Base-by-base conservation (phyloP, 2,329 filamentous ascomycete genomes). In the Xylaria sp. region DNA sequence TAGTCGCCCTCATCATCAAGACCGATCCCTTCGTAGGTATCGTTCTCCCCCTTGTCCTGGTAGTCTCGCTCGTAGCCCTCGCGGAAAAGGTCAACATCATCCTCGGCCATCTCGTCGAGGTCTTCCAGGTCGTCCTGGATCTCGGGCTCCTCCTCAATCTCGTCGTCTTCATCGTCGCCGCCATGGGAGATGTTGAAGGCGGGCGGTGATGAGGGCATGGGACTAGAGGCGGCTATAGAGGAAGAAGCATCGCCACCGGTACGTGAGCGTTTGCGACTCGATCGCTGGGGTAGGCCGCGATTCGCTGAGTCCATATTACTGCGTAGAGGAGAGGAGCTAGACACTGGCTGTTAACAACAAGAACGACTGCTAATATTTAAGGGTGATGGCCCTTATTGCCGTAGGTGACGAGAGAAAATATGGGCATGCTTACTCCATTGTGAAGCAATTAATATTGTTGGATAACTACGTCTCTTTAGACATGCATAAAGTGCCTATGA, bases 271-370 rank as follows among this genome's bases (percentile, higher is more conserved):
- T 89, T 89, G 73, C 86, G 85, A 75, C 78, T 84, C 51, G 81
- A 78, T 61, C 83, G 81, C 54, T 83, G 78, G 49, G 81, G 84
- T 29, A 86, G 78, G 60, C 93, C 92, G 73, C 93, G 89, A 81
- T 97, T 97, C 74, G 90, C 93, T 71, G 94, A 94, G 67, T 90
- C 89, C 84, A 92, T 91, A 81, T 90, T 93, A 73, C 89, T 86
- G 79, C 91, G 90, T 68, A 96, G 86, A 78, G 94, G 94, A 79
- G 93, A 96, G 77, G 67, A 68, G 61, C 67, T 69, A 25, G 9
- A 33, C 20, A 25, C 54, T 27, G 25, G 27, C 5, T 31, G 44
- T 64, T 31, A 63, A 20, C 15, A 51, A n/a, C 17, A 9, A 31
- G n/a, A n/a, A n/a, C n/a, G n/a, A n/a, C n/a, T n/a, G n/a, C n/a